Base-by-base conservation (phyloP, 2,329 filamentous ascomycete species). In the Cryoendolithus antarcticus region DNA sequence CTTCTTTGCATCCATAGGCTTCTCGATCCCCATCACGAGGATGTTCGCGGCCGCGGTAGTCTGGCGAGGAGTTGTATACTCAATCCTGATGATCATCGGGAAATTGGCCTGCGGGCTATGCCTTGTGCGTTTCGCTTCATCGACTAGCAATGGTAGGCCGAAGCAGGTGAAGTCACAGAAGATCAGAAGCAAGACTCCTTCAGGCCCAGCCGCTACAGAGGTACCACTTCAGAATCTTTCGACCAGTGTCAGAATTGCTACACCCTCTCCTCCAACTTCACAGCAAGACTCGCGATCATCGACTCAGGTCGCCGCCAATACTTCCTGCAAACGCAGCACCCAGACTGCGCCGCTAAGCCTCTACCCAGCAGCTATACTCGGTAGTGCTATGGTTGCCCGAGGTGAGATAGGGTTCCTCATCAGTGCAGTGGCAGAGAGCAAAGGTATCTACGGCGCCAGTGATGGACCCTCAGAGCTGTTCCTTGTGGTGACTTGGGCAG, bases 1-100 rank as follows among this genome's bases (percentile, higher is more conserved):
- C 9, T 57, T 56, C 48, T 57, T 57, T 31, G 53, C 54, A 2
- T 52, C 48, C 13, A 54, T 57, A 10, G 53, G 54, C 1, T 56
- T 57, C 28, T 53, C 54, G 0, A 56, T 55, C 9, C 54, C 54
- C 0, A 55, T 57, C 32, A 27, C 54, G 10, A 48, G 52, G 37
- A 48, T 57, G 2, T 57, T 50, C 51, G 49, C 51, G 13, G 54
- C 53, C 3, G 32, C 48, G n/a, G 53, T 50, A 0, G 48, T 57
- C 30, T 57, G 53, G 53, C 49, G 44, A 24, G 54, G 54, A 6
- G 15, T 54, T 2, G 45, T 57, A 3, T 56, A 53, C 28, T 52
- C 47, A 7, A 30, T 57, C 15, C 45, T 57, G 24, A 56, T 55
- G 53, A 40, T 56, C 31, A 9, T 52, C 10, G 45, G 38, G 12